These are phyloP conservation scores for Candida dendrica DNA, from an alignment of 805 yeast genomes.

Conservation along the genomic window DNA sequence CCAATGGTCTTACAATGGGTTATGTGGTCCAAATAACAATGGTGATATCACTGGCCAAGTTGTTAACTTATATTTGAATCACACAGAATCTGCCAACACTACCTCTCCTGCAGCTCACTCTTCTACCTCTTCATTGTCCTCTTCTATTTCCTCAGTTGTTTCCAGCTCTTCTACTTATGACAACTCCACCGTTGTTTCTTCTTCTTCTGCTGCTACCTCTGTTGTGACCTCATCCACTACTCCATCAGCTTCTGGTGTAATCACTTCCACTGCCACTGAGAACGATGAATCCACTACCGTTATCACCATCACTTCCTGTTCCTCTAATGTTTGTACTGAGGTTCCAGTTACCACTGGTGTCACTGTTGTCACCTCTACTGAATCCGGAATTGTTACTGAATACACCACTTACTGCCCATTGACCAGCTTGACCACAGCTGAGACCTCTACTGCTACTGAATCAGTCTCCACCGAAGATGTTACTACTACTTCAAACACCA, in stretches of 20 bases:
- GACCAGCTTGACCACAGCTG: slow-evolving; percentile 1
- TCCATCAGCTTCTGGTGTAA: slow-evolving; percentile 6
- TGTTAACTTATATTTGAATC: slow-evolving; percentile 9
- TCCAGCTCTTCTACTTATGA: slow-evolving; percentile 10
- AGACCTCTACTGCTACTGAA: slow-evolving; percentile 8
- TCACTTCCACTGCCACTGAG: slow-evolving; percentile 16
- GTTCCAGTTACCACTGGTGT: slow-evolving; percentile 19
- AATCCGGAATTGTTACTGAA: slow-evolving; percentile 13
- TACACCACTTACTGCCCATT: slow-evolving; percentile 14
- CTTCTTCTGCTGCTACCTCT: slow-evolving; percentile 7
- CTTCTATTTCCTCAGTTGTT: slow-evolving; percentile 4
- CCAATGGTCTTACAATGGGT: not conserved
- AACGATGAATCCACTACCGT: slow-evolving; percentile 18
- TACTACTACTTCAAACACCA: too few relatives aligned
- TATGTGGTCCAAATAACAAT: slow-evolving; percentile 15
- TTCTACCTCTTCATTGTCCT: slow-evolving; percentile 8
- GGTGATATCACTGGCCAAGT: slow-evolving; percentile 5
- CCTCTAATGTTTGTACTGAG: slow-evolving; percentile 5
- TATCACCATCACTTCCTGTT: slow-evolving; percentile 20
- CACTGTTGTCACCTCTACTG: slow-evolving; percentile 23
- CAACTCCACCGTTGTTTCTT: slow-evolving; percentile 9
- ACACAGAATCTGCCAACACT: slow-evolving; percentile 4
- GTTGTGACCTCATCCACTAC: slow-evolving; percentile 9
- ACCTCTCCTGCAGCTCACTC: slow-evolving; percentile 5
- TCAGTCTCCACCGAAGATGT: slow-evolving; percentile 2